Percentiles rank a stretch among this genome's conserved stretches.
Evolutionary conservation across 768 basidiomycete genomes (phyloP).

Genomic region (Termitomyces bulborhizus): DNA sequence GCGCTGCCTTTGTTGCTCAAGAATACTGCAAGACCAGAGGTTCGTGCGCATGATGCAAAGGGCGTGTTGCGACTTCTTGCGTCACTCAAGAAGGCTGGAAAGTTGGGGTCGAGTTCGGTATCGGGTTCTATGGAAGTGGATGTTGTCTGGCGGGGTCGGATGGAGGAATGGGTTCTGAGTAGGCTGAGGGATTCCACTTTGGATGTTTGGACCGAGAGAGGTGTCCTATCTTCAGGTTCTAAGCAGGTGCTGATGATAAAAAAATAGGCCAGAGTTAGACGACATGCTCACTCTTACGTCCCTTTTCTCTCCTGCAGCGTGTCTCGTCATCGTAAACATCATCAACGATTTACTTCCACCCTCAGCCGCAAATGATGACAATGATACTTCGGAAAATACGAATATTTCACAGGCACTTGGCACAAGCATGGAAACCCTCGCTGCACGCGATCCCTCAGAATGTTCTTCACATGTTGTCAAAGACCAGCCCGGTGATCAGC

Average conservation of each 20-base stretch:
- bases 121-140: conserved; percentile 41
- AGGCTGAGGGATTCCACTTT: conserved; percentile 31
- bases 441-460: conserved; percentile 32
- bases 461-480: conserved; percentile 35
- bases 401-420: conserved; percentile 46
- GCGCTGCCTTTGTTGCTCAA: conserved; percentile 56
- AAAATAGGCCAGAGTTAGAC: conserved; percentile 33
- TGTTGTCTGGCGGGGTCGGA: conserved; percentile 38
- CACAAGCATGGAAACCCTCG: conserved; percentile 50
- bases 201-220: conserved; percentile 29
- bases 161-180: conserved; percentile 42
- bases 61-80: conserved; percentile 45
- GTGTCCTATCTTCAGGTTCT: neutral
- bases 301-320: conserved; percentile 41
- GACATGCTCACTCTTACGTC: conserved; percentile 48
- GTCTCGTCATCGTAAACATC: conserved; percentile 36
- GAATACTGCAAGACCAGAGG: conserved; percentile 31
- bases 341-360: conserved; percentile 32
- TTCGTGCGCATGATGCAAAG: conserved; percentile 38
- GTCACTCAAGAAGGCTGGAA: conserved; percentile 37
- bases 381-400: conserved; percentile 13
- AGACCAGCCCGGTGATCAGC: too few species aligned
- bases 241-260: neutral
- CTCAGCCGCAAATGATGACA: conserved; percentile 2
- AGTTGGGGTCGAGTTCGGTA: conserved; percentile 47